Percentiles rank a stretch among this genome's conserved stretches.
phyloP scores from a whole-genome alignment of 2,329 filamentous ascomycete genomes.

The Dactylellina drechsleri region DNA sequence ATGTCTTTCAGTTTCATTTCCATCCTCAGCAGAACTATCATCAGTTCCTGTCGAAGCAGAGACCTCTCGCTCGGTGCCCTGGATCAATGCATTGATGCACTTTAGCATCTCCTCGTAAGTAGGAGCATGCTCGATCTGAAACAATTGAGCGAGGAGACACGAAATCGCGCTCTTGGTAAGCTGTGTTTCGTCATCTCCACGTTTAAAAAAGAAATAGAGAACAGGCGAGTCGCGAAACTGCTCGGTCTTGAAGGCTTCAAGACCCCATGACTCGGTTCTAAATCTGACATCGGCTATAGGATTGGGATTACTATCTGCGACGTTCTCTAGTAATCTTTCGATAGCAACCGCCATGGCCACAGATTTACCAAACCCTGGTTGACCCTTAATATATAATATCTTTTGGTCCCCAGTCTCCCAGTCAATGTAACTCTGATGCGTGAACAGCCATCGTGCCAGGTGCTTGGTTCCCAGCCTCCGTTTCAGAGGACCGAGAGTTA shows the following conservation, averaged over 20 bases:
- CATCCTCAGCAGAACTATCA: not conserved
- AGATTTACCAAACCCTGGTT: constrained; percentile 38
- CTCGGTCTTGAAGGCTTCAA: not conserved
- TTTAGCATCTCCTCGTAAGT: constrained; percentile 22
- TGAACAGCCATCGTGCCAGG: constrained; percentile 40
- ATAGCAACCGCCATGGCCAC: constrained; percentile 31
- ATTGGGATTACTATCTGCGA: not conserved
- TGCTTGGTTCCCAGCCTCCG: constrained; percentile 21
- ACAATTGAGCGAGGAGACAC: constrained; percentile 27
- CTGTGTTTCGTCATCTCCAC: constrained; percentile 41
- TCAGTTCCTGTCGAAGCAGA: not conserved
- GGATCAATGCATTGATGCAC: constrained; percentile 3
- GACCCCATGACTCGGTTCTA: not conserved
- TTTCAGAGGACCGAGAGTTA: constrained; percentile 26
- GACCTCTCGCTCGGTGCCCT: not conserved
- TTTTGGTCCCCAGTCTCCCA: constrained; percentile 37
- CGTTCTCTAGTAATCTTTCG: constrained; percentile 14
- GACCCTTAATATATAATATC: constrained; percentile 42
- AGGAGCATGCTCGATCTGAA: constrained; percentile 5
- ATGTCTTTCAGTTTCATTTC: not conserved
- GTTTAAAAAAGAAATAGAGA: constrained; percentile 48
- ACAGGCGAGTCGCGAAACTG: constrained; percentile 11
- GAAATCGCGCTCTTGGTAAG: constrained; percentile 19
- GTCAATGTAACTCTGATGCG: constrained; percentile 14
- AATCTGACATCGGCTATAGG: not conserved